phyloP scores from a whole-genome alignment of 148 eudicot genomes.

The Rhododendron kiyosumense region DNA sequence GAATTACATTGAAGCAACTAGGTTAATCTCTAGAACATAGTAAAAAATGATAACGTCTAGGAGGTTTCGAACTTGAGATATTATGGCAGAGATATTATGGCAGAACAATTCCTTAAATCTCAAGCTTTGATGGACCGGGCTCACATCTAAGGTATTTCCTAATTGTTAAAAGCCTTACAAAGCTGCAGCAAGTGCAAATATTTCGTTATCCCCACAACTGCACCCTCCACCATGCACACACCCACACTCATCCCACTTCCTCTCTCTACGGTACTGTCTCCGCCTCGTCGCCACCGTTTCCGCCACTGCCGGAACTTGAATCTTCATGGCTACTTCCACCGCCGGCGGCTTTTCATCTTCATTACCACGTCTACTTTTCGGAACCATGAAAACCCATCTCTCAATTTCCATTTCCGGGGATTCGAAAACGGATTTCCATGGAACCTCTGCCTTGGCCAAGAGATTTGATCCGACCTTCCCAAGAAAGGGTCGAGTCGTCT shows the following conservation, averaged over 20 bases:
- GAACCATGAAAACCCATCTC: constrained; percentile 30
- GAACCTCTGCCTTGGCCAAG: constrained; percentile 42
- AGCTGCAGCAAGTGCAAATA: constrained; percentile 27
- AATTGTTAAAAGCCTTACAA: constrained; percentile 18
- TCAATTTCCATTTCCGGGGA: constrained; percentile 36
- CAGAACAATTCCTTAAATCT: no score
- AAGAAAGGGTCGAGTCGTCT: constrained; percentile 16
- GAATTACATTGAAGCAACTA: neutral
- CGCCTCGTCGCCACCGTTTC: constrained; percentile 11
- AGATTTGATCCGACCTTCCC: constrained; percentile 28
- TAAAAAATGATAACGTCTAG: no score
- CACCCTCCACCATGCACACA: constrained; percentile 31
- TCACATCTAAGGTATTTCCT: no score
- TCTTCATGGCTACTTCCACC: constrained; percentile 36
- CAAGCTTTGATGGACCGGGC: no score
- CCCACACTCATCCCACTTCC: constrained; percentile 28
- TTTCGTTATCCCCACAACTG: constrained; percentile 23
- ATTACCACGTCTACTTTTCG: neutral
- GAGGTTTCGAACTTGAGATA: no score
- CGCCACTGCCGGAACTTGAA: constrained; percentile 2
- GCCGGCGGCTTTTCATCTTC: constrained; percentile 38
- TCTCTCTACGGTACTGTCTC: constrained; percentile 2
- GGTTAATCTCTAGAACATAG: no score
- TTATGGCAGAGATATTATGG: no score
- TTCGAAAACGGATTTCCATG: constrained; percentile 42